These are phyloP conservation scores for Lichtheimia ramosa DNA, from an alignment of 371 early-diverging fungal species.

Conservation along the genomic window DNA sequence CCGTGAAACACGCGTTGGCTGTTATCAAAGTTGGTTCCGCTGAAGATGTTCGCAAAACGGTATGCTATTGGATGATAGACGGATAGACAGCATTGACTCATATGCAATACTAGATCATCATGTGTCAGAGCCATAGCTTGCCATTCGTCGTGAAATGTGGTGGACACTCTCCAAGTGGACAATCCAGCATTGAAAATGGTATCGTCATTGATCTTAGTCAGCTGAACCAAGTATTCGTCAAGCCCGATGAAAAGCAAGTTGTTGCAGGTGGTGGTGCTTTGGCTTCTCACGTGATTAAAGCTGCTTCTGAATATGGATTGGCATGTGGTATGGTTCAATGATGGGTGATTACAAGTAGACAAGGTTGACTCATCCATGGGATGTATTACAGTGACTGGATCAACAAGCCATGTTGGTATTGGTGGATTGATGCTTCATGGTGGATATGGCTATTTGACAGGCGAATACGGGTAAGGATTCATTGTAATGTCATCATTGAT, in stretches of 20 bases:
- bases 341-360: too few species aligned
- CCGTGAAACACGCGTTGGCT: slow-evolving; percentile 22
- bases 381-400: slow-evolving; percentile 24
- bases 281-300: slow-evolving; percentile 32
- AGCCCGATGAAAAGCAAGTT: slow-evolving; percentile 21
- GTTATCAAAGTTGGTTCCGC: slow-evolving; percentile 21
- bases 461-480: slow-evolving; percentile 36
- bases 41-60: slow-evolving; percentile 32
- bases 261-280: slow-evolving; percentile 43
- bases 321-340: slow-evolving; percentile 36
- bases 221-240: slow-evolving; percentile 23
- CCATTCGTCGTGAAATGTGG: slow-evolving; percentile 49
- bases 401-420: slow-evolving; percentile 45
- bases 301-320: slow-evolving; percentile 36
- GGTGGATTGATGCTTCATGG: slow-evolving; percentile 44
- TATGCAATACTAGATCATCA: slow-evolving; percentile 17
- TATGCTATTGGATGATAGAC: slow-evolving; percentile 2
- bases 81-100: neutral
- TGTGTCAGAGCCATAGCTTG: slow-evolving; percentile 17
- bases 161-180: slow-evolving; percentile 61
- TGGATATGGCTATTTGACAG: slow-evolving; percentile 44
- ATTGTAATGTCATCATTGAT: too few species aligned
- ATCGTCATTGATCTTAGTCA: slow-evolving; percentile 40
- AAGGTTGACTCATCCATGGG: neutral
- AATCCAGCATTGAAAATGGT: slow-evolving; percentile 35